Conservation (phyloP, 352 stramenopile genomes). For the Phytophthora multivora region DNA sequence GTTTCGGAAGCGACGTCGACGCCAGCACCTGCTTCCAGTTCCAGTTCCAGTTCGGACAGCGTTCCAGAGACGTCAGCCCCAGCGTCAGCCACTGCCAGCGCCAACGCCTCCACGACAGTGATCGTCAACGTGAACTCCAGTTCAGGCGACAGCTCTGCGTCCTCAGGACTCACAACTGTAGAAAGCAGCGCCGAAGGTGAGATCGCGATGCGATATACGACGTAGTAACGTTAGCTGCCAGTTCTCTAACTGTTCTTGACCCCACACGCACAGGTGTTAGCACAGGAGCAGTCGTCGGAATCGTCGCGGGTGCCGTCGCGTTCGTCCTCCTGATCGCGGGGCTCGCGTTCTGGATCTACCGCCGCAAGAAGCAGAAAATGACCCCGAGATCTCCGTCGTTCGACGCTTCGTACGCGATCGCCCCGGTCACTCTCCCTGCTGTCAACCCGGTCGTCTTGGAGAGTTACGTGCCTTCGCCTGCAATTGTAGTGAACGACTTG, state of each 20-base stretch:
- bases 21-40: slow-evolving; percentile 14
- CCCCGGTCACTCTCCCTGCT: slow-evolving; percentile 12
- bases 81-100: slow-evolving; percentile 17
- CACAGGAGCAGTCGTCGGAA: slow-evolving; percentile 26
- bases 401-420: slow-evolving; percentile 22
- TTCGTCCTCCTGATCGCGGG: slow-evolving; percentile 26
- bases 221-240: too few species aligned
- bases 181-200: slow-evolving; percentile 18
- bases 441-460: slow-evolving; percentile 19
- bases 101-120: slow-evolving; percentile 30
- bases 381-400: slow-evolving; percentile 18
- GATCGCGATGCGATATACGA: not conserved
- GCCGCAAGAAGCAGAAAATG: slow-evolving; percentile 23
- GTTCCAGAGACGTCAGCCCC: slow-evolving; percentile 6
- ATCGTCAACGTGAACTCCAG: slow-evolving; percentile 20
- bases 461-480: slow-evolving; percentile 18
- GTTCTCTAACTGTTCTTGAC: not conserved
- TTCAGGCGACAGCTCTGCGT: slow-evolving; percentile 14
- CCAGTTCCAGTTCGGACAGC: slow-evolving; percentile 4
- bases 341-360: slow-evolving; percentile 28
- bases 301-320: slow-evolving; percentile 18
- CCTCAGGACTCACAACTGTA: slow-evolving; percentile 6
- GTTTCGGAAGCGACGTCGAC: slow-evolving; percentile 8
- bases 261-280: slow-evolving; percentile 13
- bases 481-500: slow-evolving; percentile 4